Evolutionary conservation across 2,329 filamentous ascomycete genomes (phyloP).

Genomic region (Colletotrichum somersetense): DNA sequence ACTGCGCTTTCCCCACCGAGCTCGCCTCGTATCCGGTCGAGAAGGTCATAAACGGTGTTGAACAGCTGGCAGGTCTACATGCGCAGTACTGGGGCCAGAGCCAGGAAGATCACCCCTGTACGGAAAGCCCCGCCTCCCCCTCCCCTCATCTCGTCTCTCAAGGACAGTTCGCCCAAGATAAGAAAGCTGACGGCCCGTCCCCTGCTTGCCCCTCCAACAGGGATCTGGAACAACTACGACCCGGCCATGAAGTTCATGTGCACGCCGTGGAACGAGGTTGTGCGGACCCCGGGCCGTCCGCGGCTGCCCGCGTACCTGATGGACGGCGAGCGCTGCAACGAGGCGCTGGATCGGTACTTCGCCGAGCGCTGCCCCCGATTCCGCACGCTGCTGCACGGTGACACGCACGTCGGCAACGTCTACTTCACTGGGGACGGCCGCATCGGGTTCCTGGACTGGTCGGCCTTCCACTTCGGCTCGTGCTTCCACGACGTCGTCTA

Average conservation of each 20-base stretch:
- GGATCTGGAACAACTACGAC: conserved; percentile 53
- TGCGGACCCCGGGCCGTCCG: conserved; percentile 48
- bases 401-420: conserved; percentile 59
- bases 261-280: conserved; percentile 42
- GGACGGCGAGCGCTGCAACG: conserved; percentile 51
- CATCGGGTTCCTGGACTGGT: conserved; percentile 59
- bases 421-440: conserved; percentile 53
- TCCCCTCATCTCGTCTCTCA: not conserved
- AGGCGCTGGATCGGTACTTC: conserved; percentile 54
- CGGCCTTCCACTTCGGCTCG: conserved; percentile 55
- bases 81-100: conserved; percentile 53
- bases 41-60: conserved; percentile 52
- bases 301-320: conserved; percentile 54
- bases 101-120: conserved; percentile 48
- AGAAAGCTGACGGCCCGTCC: not conserved
- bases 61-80: conserved; percentile 57
- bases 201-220: not conserved
- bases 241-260: conserved; percentile 52
- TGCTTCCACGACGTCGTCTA: conserved; percentile 59
- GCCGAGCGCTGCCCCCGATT: conserved; percentile 54
- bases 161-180: not conserved
- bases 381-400: conserved; percentile 55
- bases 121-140: not conserved
- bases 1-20: conserved; percentile 52
- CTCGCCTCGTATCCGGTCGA: conserved; percentile 48